Evolutionary conservation across 352 stramenopile genomes (phyloP), one percentile per base, ranked within the genome.

Genomic region (Phytophthora tentaculata): DNA sequence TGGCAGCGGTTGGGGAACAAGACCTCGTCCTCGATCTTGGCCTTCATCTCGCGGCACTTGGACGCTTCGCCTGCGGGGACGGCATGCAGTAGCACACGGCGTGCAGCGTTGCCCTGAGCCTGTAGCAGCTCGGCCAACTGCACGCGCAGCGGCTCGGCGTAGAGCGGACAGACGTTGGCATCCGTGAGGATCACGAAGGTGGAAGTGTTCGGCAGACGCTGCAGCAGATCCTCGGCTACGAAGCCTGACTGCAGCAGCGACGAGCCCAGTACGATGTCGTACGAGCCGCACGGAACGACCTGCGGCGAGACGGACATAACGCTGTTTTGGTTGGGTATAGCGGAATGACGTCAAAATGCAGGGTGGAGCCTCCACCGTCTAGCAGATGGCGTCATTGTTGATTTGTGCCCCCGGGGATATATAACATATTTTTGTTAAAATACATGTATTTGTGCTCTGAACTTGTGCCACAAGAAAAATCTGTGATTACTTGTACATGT

Each of bases 121-220:
- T 67, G 41, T 3, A 88, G 67, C 54, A 81, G 59, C 39, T 73
- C 65, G 19, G 67, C 61, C 32, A 92, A 72, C 64, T 92, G 82
- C 49, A 64, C 55, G 37, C 73, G 73, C 37, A 95, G 67, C 44
- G 83, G 79, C 64, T 89, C 49, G 24, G 81, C 87, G 59, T 95
- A 95, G 12, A 95, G 79, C 41, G 85, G 83, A 13, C 71, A 71
- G 35, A 95, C 80, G 69, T 95, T 93, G 26, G 82, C 72, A 73
- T 95, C 87, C 0, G 84, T 91, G 57, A 95, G 76, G 64, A 95
- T 88, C 12, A 95, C 81, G 62, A 92, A 94, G 37, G 85, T 95
- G 44, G 83, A 80, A n/a, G 80, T 89, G 23, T 52, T 57, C 7
- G 83, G 70, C 66, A 92, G 67, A 19, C 72, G 71, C 44, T 77